A percentile compares a stretch with the other conserved stretches of the same genome.
Evolutionary conservation across 176 grass and related monocot species (phyloP).

Genomic region (Oryza nivara): DNA sequence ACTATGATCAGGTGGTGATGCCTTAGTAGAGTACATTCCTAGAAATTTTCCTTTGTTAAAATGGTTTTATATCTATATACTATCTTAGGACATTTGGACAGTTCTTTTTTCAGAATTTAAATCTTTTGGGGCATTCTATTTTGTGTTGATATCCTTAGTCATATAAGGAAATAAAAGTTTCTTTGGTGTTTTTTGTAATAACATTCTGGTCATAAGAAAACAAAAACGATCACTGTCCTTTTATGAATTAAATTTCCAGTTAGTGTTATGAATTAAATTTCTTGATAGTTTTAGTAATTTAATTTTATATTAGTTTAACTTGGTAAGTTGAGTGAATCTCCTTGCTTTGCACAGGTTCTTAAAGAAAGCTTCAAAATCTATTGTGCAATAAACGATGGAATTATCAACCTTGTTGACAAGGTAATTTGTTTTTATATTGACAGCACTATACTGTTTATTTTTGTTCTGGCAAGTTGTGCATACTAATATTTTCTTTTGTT

Average conservation of each 20-base stretch:
- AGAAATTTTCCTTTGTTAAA: conserved; percentile 23
- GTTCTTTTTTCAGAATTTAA: not conserved
- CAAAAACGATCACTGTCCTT: conserved; percentile 40
- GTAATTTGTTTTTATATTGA: conserved; percentile 37
- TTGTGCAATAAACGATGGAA: conserved; percentile 95
- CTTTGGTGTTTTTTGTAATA: not conserved
- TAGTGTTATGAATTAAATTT: conserved; percentile 1
- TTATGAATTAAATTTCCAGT: conserved; percentile 3
- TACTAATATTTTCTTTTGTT: conserved; percentile 22
- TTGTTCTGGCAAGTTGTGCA: conserved; percentile 36
- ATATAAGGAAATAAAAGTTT: not conserved
- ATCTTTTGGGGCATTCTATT: not conserved
- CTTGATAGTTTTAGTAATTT: conserved; percentile 6
- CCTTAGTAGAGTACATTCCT: not conserved
- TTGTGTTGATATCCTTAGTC: not conserved
- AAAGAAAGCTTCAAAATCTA: conserved; percentile 99
- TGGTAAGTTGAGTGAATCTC: conserved; percentile 8
- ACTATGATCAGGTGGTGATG: not conserved
- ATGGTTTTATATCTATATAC: not conserved
- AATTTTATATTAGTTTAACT: not conserved
- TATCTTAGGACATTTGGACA: not conserved
- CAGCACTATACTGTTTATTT: conserved; percentile 17
- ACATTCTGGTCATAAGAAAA: conserved; percentile 12
- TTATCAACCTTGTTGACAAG: conserved; percentile 99
- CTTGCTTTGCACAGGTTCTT: conserved; percentile 62